phyloP scores from a whole-genome alignment of 2,329 filamentous ascomycete species.

The Cucurbitaria berberidis region DNA sequence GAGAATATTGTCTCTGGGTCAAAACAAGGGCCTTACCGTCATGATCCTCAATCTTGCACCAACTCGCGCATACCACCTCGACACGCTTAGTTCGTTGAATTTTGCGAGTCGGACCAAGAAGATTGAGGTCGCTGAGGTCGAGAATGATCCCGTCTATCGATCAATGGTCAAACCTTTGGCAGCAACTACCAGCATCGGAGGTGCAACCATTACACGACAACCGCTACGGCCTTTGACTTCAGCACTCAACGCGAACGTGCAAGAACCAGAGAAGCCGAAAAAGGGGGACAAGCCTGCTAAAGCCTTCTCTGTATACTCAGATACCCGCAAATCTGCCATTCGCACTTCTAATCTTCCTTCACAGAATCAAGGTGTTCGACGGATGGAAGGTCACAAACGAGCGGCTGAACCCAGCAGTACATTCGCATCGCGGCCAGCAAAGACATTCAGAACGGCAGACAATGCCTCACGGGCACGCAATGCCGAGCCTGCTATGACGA shows the following conservation, averaged over 20 bases:
- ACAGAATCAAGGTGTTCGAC: slow-evolving; percentile 44
- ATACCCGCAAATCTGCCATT: slow-evolving; percentile 52
- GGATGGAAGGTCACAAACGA: slow-evolving; percentile 54
- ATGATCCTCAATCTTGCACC: slow-evolving; percentile 97
- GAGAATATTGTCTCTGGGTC: slow-evolving; percentile 85
- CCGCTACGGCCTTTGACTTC: slow-evolving; percentile 79
- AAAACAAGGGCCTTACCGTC: slow-evolving; percentile 92
- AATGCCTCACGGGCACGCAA: slow-evolving; percentile 36
- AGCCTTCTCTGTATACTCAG: slow-evolving; percentile 85
- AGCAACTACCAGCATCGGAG: slow-evolving; percentile 41
- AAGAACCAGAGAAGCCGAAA: slow-evolving; percentile 58
- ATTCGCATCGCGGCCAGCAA: slow-evolving; percentile 48
- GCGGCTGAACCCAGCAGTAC: slow-evolving; percentile 47
- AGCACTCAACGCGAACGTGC: slow-evolving; percentile 74
- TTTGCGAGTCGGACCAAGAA: slow-evolving; percentile 95
- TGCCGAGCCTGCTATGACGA: slow-evolving; percentile 53
- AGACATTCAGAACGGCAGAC: slow-evolving; percentile 47
- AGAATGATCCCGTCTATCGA: slow-evolving; percentile 87
- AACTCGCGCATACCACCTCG: slow-evolving; percentile 88
- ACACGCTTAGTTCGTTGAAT: slow-evolving; percentile 91
- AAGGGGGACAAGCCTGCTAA: slow-evolving; percentile 74
- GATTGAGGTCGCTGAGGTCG: slow-evolving; percentile 92
- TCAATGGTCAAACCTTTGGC: slow-evolving; percentile 49
- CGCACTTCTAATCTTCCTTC: slow-evolving; percentile 37
- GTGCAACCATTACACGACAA: slow-evolving; percentile 65